phyloP scores from a whole-genome alignment of 2,329 filamentous ascomycete species.

The Epichloe coenophiala region DNA sequence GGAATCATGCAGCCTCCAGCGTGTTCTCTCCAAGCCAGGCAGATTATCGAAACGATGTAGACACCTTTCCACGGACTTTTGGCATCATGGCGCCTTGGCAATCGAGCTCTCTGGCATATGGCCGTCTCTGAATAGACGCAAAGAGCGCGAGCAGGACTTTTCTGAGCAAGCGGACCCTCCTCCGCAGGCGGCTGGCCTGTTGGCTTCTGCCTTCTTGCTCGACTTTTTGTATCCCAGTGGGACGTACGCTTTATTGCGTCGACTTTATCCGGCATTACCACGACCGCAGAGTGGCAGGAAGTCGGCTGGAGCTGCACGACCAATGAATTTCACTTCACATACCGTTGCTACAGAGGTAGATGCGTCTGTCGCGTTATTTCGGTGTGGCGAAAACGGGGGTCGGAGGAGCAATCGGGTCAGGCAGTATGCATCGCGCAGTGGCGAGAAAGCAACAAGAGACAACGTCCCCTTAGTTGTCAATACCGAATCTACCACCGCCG shows the following conservation, averaged over 20 bases:
- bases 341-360: slow-evolving; percentile 5
- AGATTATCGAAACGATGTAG: slow-evolving; percentile 25
- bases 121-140: slow-evolving; percentile 19
- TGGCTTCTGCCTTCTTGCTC: slow-evolving; percentile 36
- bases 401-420: neutral
- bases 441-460: neutral
- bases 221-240: slow-evolving; percentile 42
- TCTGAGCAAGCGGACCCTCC: slow-evolving; percentile 12
- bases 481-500: neutral
- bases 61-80: slow-evolving; percentile 36
- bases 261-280: slow-evolving; percentile 18
- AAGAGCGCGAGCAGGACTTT: slow-evolving; percentile 7
- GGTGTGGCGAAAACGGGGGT: neutral
- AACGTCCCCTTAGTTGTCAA: no score
- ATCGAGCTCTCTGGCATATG: slow-evolving; percentile 33
- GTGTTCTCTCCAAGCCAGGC: slow-evolving; percentile 30
- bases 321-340: slow-evolving; percentile 16
- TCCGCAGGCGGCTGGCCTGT: slow-evolving; percentile 17
- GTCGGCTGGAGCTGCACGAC: slow-evolving; percentile 9
- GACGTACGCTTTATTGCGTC: slow-evolving; percentile 28
- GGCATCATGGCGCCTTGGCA: slow-evolving; percentile 39
- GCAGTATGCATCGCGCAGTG: neutral
- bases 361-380: neutral
- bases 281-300: slow-evolving; percentile 10
- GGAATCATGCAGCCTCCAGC: slow-evolving; percentile 42